phyloP scores from a whole-genome alignment of 2,329 filamentous ascomycete genomes.

The Fusarium floridanum region DNA sequence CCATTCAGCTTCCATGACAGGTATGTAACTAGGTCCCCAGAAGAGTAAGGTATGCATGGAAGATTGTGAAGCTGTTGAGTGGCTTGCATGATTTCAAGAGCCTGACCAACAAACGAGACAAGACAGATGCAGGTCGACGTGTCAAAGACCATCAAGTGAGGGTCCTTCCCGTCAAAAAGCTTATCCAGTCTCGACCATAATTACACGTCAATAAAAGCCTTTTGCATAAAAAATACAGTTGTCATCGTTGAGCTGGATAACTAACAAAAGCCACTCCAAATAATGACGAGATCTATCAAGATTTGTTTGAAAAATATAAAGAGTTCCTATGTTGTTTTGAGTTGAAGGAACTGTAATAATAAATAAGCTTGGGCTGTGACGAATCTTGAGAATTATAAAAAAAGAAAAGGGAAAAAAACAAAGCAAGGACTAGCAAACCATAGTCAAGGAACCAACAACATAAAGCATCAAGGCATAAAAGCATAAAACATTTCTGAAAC shows the following conservation, averaged over 20 bases:
- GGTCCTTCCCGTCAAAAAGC: constrained; percentile 3
- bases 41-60: neutral
- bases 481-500: neutral
- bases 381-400: neutral
- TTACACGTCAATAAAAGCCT: neutral
- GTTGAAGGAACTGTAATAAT: neutral
- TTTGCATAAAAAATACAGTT: neutral
- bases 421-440: no score
- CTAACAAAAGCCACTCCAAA: neutral
- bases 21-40: neutral
- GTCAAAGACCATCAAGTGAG: neutral
- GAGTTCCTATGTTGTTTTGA: neutral
- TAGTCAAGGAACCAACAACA: neutral
- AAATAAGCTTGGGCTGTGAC: neutral
- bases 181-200: neutral
- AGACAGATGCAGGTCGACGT: neutral
- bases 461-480: neutral
- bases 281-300: neutral
- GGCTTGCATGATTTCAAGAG: constrained; percentile 5
- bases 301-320: neutral
- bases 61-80: neutral
- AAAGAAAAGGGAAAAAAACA: no score
- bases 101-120: neutral
- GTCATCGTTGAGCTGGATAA: neutral
- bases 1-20: neutral